These are phyloP conservation scores for Neophaeococcomyces mojaviensis DNA, from an alignment of 2,329 filamentous ascomycete genomes.

Conservation along the genomic window DNA sequence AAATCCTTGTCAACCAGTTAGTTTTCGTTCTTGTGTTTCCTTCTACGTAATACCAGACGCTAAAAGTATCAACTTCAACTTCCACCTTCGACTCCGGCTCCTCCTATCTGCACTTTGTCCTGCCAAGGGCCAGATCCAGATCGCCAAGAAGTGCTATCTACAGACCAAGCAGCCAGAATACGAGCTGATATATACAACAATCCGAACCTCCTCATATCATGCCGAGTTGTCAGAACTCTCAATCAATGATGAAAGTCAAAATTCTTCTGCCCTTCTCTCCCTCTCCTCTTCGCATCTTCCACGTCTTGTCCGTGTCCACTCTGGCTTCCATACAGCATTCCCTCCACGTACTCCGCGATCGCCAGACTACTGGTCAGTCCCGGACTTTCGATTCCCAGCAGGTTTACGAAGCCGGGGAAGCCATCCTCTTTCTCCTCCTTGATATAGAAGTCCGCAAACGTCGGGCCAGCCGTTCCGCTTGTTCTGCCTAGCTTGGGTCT, in stretches of 20 bases:
- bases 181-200: too few species aligned
- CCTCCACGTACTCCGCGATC: conserved; percentile 69
- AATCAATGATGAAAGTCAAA: conserved; percentile 4
- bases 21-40: too few species aligned
- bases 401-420: conserved; percentile 74
- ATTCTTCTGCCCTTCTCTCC: conserved; percentile 1
- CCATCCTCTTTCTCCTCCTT: conserved; percentile 63
- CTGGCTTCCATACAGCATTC: conserved; percentile 44
- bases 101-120: too few species aligned
- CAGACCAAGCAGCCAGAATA: too few species aligned
- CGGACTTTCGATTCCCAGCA: conserved; percentile 88
- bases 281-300: conserved; percentile 2
- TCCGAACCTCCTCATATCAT: too few species aligned
- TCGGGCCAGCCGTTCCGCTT: conserved; percentile 47
- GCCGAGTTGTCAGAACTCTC: too few species aligned
- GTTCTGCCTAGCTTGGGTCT: conserved; percentile 68
- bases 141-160: too few species aligned
- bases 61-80: too few species aligned
- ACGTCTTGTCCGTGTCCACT: conserved; percentile 31
- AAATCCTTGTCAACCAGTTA: too few species aligned
- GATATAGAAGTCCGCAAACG: conserved; percentile 80
- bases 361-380: conserved; percentile 81
- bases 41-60: too few species aligned
- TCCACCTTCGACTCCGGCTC: too few species aligned
- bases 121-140: too few species aligned